These are phyloP conservation scores for Malus hybrid DNA, from an alignment of 331 rosid species.

Conservation along the genomic window DNA sequence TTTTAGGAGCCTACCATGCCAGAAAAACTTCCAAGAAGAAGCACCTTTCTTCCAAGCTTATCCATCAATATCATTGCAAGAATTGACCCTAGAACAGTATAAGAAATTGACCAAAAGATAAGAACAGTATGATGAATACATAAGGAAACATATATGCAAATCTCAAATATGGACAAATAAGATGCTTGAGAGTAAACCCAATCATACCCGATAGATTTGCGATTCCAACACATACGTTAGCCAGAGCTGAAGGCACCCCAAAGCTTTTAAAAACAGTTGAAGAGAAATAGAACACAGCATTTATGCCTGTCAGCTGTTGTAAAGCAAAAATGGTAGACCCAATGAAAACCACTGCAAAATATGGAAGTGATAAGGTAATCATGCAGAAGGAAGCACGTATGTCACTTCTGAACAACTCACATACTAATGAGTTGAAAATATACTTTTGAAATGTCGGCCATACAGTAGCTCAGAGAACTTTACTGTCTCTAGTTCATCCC, in stretches of 20 bases:
- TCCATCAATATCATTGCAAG: constrained; percentile 90
- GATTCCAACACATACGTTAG: constrained; percentile 79
- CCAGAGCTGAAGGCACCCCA: constrained; percentile 79
- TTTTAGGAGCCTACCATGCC: constrained; percentile 69
- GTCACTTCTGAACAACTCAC: constrained; percentile 17
- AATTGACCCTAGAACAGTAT: constrained; percentile 56
- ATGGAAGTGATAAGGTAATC: constrained; percentile 23
- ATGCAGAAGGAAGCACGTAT: constrained; percentile 38
- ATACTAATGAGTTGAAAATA: background rate
- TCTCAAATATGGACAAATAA: constrained; percentile 2
- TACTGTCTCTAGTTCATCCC: constrained; percentile 67
- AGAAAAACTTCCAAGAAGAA: constrained; percentile 88
- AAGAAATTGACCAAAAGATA: background rate
- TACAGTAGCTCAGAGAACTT: constrained; percentile 62
- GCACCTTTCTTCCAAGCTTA: constrained; percentile 83
- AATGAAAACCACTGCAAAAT: constrained; percentile 99
- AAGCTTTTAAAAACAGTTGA: constrained; percentile 92
- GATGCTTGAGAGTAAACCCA: constrained; percentile 11
- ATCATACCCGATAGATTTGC: constrained; percentile 65
- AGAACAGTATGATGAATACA: background rate
- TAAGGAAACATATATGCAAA: background rate
- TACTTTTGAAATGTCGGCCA: constrained; percentile 84
- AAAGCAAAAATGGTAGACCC: constrained; percentile 98
- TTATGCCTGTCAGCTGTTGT: constrained; percentile 99
- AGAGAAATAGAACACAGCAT: constrained; percentile 96